Evolutionary conservation across 148 eudicot genomes (phyloP).

Genomic region (Hydrangea macrophylla): DNA sequence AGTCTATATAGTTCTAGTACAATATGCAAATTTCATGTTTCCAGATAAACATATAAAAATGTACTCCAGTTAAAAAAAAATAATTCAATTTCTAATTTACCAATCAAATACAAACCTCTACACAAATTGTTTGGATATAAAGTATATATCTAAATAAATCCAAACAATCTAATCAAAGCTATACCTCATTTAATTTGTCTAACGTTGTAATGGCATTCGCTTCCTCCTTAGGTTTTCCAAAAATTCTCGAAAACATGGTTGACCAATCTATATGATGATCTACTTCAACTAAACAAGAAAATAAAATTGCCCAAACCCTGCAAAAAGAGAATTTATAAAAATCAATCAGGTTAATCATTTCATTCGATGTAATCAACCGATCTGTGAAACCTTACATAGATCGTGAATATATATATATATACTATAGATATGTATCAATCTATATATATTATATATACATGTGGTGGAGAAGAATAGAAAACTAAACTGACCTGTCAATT

Average conservation of each 20-base stretch:
- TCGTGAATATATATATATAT: not conserved
- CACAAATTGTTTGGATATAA: too few relatives aligned
- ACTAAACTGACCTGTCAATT: conserved; percentile 4
- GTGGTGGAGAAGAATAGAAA: not conserved
- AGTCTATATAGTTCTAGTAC: too few relatives aligned
- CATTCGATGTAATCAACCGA: not conserved
- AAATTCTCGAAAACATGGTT: conserved; percentile 25
- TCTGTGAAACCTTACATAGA: not conserved
- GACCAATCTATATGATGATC: not conserved
- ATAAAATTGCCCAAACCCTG: not conserved
- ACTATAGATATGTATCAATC: too few relatives aligned
- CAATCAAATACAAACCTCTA: not conserved
- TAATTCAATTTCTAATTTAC: not conserved
- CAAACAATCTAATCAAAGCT: not conserved
- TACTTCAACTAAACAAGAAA: not conserved
- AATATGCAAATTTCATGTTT: too few relatives aligned
- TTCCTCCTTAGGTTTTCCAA: conserved; percentile 23
- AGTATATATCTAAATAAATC: too few relatives aligned
- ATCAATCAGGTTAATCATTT: not conserved
- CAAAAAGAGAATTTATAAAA: too few relatives aligned
- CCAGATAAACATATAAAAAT: too few relatives aligned
- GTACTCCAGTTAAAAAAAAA: too few relatives aligned
- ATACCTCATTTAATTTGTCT: conserved; percentile 27
- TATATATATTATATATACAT: not conserved
- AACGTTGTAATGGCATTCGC: conserved; percentile 16